Percentiles rank a stretch among this genome's conserved stretches.
These are phyloP conservation scores for Ophiostoma himal-ulmi DNA, from an alignment of 2,329 filamentous ascomycete genomes.

Conservation along the genomic window DNA sequence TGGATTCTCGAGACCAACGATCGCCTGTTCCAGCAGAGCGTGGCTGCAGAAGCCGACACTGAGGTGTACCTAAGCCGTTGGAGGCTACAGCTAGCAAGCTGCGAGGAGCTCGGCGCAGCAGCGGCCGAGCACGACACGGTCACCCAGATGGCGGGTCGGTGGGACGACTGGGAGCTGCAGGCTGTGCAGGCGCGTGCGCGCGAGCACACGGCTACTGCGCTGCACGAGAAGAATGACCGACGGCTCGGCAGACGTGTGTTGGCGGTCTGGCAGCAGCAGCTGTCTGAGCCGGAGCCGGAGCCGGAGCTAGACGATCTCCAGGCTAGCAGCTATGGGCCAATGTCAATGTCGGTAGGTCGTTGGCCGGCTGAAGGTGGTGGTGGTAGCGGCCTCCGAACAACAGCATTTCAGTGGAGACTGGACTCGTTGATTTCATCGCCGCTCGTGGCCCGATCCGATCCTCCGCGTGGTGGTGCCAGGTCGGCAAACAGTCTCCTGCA, in stretches of 20 bases:
- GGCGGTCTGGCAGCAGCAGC: conserved; percentile 24
- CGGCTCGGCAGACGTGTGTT: conserved; percentile 24
- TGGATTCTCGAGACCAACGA: conserved; percentile 29
- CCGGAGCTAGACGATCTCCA: conserved; percentile 3
- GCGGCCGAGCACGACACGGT: conserved; percentile 24
- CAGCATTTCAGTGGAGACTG: conserved; percentile 9
- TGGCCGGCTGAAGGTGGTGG: not conserved
- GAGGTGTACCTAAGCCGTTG: conserved; percentile 25
- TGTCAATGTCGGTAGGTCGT: not conserved
- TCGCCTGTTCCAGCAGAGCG: conserved; percentile 21
- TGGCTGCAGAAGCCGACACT: conserved; percentile 26
- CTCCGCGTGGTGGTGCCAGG: not conserved
- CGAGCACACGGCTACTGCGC: conserved; percentile 24
- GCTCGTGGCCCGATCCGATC: not conserved
- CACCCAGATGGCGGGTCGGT: conserved; percentile 15
- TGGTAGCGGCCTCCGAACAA: not conserved
- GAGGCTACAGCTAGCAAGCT: conserved; percentile 19
- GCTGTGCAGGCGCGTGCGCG: conserved; percentile 26
- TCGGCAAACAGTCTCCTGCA: conserved; percentile 18
- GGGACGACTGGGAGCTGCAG: conserved; percentile 28
- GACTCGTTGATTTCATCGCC: conserved; percentile 16
- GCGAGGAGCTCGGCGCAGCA: conserved; percentile 18
- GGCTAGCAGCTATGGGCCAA: conserved; percentile 14
- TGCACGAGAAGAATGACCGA: conserved; percentile 27
- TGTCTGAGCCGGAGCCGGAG: conserved; percentile 14